Evolutionary conservation across 192 early-diverging fungal genomes (phyloP).

Genomic region (Backusella australiensis): DNA sequence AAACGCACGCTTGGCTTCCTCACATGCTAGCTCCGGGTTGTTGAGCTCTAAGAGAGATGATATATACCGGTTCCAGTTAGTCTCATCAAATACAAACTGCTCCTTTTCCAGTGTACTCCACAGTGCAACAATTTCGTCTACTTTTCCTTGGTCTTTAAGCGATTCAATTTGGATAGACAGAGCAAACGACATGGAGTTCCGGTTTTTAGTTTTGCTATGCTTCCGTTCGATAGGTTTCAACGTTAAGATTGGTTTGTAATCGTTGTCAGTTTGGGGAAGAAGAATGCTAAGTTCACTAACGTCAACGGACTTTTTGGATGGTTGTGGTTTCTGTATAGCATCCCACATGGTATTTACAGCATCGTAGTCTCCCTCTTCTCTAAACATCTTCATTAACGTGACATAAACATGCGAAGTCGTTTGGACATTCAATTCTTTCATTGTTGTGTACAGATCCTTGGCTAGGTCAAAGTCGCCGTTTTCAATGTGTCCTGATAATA

Average conservation of each 20-base stretch:
- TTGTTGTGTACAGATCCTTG: slow-evolving; percentile 38
- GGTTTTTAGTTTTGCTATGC: not conserved
- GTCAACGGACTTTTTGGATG: not conserved
- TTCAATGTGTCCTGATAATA: slow-evolving; percentile 41
- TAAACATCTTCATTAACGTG: slow-evolving; percentile 48
- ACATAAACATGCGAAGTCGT: slow-evolving; percentile 37
- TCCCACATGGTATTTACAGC: slow-evolving; percentile 46
- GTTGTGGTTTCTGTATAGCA: slow-evolving; percentile 16
- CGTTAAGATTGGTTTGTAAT: not conserved
- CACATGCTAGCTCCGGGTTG: slow-evolving; percentile 37
- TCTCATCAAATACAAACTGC: slow-evolving; percentile 45
- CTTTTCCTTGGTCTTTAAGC: slow-evolving; percentile 28
- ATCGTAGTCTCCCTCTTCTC: slow-evolving; percentile 37
- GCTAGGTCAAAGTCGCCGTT: slow-evolving; percentile 29
- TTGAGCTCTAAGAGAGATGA: slow-evolving; percentile 35
- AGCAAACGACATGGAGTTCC: slow-evolving; percentile 29
- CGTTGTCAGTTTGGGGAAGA: not conserved
- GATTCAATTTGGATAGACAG: slow-evolving; percentile 49
- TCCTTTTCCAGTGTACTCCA: slow-evolving; percentile 38
- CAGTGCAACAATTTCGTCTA: slow-evolving; percentile 31
- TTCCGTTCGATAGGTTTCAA: not conserved
- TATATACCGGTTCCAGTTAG: slow-evolving; percentile 54
- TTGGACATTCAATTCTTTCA: slow-evolving; percentile 34
- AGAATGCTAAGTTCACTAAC: not conserved
- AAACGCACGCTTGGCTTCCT: slow-evolving; percentile 5